These are phyloP conservation scores for Gossypium herbaceum DNA, from an alignment of 345 rosid species.

Conservation along the genomic window DNA sequence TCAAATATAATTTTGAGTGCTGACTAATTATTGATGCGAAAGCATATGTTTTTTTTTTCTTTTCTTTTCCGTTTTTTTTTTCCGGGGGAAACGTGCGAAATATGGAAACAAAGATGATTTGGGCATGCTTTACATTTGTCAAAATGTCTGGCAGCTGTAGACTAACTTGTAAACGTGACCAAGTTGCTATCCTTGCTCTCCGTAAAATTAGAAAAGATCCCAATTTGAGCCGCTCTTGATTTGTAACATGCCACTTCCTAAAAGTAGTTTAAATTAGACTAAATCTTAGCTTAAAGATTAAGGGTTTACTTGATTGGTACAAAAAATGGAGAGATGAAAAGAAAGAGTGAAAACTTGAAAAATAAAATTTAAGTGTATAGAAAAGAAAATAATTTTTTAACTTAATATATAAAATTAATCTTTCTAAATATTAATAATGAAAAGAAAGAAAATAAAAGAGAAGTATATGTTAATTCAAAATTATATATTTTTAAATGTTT, in stretches of 20 bases:
- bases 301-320: not conserved
- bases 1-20: constrained; percentile 1
- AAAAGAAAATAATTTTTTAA: too few relatives aligned
- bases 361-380: too few relatives aligned
- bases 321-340: too few relatives aligned
- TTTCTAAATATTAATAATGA: too few relatives aligned
- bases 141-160: constrained; percentile 12
- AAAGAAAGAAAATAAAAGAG: too few relatives aligned
- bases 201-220: constrained; percentile 6
- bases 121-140: constrained; percentile 10
- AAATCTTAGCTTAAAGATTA: too few relatives aligned
- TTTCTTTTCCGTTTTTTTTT: not conserved
- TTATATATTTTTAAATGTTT: too few relatives aligned
- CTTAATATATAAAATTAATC: too few relatives aligned
- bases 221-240: not conserved
- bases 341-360: too few relatives aligned
- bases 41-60: not conserved
- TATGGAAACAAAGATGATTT: constrained; percentile 8
- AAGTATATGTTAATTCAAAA: too few relatives aligned
- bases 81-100: not conserved
- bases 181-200: constrained; percentile 11
- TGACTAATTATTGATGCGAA: constrained; percentile 16
- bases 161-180: constrained; percentile 7
- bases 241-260: not conserved
- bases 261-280: not conserved